Percentiles rank a stretch among this genome's conserved stretches.
Evolutionary conservation across 257 asterid genomes (phyloP).

Genomic region (Leonotis leonurus): DNA sequence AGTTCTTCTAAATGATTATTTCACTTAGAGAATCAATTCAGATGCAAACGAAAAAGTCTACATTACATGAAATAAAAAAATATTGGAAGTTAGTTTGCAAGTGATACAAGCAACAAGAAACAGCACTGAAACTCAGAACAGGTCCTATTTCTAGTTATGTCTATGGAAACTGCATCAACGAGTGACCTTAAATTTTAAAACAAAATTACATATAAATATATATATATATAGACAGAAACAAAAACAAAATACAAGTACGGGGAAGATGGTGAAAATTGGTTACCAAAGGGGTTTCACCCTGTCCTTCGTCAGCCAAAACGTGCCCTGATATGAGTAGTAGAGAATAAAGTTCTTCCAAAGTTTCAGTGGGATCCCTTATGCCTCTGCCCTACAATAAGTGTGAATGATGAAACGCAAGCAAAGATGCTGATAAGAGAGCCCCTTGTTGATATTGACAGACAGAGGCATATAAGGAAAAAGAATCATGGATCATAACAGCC

Average conservation of each 20-base stretch:
- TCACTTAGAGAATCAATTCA: background rate
- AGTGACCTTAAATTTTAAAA: slow-evolving; percentile 5
- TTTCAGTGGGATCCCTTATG: slow-evolving; percentile 72
- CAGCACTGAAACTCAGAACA: background rate
- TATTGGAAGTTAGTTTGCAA: background rate
- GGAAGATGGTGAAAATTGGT: slow-evolving; percentile 6
- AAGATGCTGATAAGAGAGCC: slow-evolving; percentile 9
- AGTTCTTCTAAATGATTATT: background rate
- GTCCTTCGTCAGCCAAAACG: slow-evolving; percentile 92
- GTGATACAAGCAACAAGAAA: slow-evolving; percentile 9
- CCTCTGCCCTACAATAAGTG: slow-evolving; percentile 66
- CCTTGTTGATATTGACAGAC: background rate
- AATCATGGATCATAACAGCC: slow-evolving; percentile 10
- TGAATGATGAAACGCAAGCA: slow-evolving; percentile 13
- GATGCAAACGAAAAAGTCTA: background rate
- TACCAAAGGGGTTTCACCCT: slow-evolving; percentile 94
- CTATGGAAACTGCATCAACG: slow-evolving; percentile 7
- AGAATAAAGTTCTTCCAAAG: slow-evolving; percentile 92
- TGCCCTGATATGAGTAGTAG: slow-evolving; percentile 86
- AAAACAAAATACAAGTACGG: background rate
- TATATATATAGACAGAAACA: background rate
- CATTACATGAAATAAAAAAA: background rate
- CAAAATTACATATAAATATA: background rate
- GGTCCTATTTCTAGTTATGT: background rate
- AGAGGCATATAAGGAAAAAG: background rate